These are phyloP conservation scores for Pythium aristosporum DNA, from an alignment of 352 stramenopile genomes.

Conservation along the genomic window DNA sequence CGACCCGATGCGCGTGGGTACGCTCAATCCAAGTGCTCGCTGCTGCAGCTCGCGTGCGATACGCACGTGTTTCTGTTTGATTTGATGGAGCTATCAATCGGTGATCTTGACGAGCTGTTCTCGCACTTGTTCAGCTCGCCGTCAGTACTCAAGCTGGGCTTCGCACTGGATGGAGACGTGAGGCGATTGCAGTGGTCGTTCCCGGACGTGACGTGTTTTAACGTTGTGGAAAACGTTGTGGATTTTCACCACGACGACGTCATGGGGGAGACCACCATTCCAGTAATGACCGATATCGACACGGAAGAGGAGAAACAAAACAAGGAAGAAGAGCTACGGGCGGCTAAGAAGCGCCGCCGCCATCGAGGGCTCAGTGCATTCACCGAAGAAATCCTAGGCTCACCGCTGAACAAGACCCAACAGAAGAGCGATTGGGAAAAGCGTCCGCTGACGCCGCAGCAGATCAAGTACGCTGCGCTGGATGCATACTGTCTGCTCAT, in stretches of 20 bases:
- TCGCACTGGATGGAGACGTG: conserved; percentile 64
- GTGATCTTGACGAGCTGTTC: conserved; percentile 70
- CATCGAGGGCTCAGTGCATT: conserved; percentile 55
- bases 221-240: conserved; percentile 58
- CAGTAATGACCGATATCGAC: background rate
- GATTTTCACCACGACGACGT: conserved; percentile 56
- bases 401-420: conserved; percentile 63
- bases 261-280: background rate
- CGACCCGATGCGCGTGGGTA: conserved; percentile 42
- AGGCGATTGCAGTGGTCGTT: conserved; percentile 72
- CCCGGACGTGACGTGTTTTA: conserved; percentile 61
- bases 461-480: conserved; percentile 69
- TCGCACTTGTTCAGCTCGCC: conserved; percentile 53
- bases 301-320: background rate
- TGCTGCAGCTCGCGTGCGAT: conserved; percentile 69
- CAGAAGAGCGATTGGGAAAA: conserved; percentile 79
- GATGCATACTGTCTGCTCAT: conserved; percentile 82
- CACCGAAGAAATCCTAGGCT: conserved; percentile 50
- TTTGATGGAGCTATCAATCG: conserved; percentile 45
- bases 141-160: conserved; percentile 58
- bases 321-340: conserved; percentile 17
- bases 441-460: conserved; percentile 51
- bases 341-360: conserved; percentile 31
- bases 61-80: conserved; percentile 72
- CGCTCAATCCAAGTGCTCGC: conserved; percentile 58